Conservation (phyloP, 768 basidiomycete species). For the Suillus hirtellus region DNA sequence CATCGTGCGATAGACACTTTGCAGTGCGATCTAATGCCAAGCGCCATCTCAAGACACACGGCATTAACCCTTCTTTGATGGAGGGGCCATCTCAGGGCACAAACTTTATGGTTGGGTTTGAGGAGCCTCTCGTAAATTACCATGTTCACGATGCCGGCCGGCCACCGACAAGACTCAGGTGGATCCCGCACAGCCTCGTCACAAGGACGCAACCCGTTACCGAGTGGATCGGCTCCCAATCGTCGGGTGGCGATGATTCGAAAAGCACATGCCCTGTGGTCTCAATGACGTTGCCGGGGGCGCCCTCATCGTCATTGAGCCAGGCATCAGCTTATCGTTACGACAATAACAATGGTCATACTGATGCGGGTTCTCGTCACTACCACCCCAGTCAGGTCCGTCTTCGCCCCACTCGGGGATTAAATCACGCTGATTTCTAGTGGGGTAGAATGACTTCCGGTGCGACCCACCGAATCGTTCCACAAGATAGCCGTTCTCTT, state of each 20-base stretch:
- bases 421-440: background rate
- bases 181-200: conserved; percentile 43
- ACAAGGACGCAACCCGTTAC: conserved; percentile 27
- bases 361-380: conserved; percentile 28
- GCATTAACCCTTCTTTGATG: conserved; percentile 39
- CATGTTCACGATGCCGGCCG: conserved; percentile 37
- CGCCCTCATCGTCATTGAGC: conserved; percentile 35
- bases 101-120: conserved; percentile 42
- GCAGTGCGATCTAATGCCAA: conserved; percentile 82
- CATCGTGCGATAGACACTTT: conserved; percentile 65
- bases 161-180: conserved; percentile 38
- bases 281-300: conserved; percentile 37
- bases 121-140: conserved; percentile 46
- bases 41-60: conserved; percentile 77
- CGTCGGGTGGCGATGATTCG: conserved; percentile 15
- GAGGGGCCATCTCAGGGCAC: conserved; percentile 22
- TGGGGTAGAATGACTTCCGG: conserved; percentile 16
- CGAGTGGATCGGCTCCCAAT: conserved; percentile 26
- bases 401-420: conserved; percentile 13
- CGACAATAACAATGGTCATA: conserved; percentile 37
- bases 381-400: conserved; percentile 38
- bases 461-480: background rate
- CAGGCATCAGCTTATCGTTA: conserved; percentile 30
- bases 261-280: conserved; percentile 34
- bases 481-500: background rate